Evolutionary conservation across 805 yeast genomes (phyloP).

Genomic region (Nematodospora valgi): DNA sequence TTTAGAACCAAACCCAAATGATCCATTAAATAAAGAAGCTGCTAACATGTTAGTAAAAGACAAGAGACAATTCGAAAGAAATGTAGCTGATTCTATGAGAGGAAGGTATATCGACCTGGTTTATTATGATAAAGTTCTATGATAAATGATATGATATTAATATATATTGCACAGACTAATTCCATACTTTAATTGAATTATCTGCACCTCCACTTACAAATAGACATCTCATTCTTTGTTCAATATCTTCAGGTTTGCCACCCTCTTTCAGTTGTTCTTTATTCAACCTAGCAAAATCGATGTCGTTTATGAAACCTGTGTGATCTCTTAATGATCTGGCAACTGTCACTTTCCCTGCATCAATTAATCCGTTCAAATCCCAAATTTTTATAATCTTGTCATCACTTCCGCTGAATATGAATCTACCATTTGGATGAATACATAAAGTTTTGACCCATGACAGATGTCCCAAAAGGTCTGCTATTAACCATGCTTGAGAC

Average conservation of each 20-base stretch:
- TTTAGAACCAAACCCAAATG: conserved; percentile 86
- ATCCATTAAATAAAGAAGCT: conserved; percentile 90
- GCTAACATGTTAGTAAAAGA: conserved; percentile 51
- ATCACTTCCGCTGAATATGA: conserved; percentile 70
- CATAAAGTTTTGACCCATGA: conserved; percentile 79
- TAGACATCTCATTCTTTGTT: conserved; percentile 55
- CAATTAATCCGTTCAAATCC: conserved; percentile 51
- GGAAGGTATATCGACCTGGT: conserved; percentile 65
- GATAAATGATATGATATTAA: conserved; percentile 1
- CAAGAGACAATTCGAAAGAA: conserved; percentile 44
- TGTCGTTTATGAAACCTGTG: conserved; percentile 70
- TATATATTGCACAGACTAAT: conserved; percentile 15
- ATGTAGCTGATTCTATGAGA: conserved; percentile 62
- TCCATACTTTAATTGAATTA: conserved; percentile 54
- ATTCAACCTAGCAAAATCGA: conserved; percentile 50
- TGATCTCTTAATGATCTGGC: conserved; percentile 56
- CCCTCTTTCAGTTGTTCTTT: conserved; percentile 6
- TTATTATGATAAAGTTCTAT: conserved; percentile 57
- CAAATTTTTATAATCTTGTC: conserved; percentile 75
- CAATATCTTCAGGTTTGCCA: conserved; percentile 24
- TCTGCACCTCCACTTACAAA: conserved; percentile 66
- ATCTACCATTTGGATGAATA: conserved; percentile 74
- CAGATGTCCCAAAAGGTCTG: conserved; percentile 67
- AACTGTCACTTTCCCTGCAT: conserved; percentile 37
- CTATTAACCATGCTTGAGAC: conserved; percentile 58